A percentile compares a stretch with the other conserved stretches of the same genome.
These are phyloP conservation scores for Fusarium falciforme DNA, from an alignment of 2,329 filamentous ascomycete species.

Conservation along the genomic window DNA sequence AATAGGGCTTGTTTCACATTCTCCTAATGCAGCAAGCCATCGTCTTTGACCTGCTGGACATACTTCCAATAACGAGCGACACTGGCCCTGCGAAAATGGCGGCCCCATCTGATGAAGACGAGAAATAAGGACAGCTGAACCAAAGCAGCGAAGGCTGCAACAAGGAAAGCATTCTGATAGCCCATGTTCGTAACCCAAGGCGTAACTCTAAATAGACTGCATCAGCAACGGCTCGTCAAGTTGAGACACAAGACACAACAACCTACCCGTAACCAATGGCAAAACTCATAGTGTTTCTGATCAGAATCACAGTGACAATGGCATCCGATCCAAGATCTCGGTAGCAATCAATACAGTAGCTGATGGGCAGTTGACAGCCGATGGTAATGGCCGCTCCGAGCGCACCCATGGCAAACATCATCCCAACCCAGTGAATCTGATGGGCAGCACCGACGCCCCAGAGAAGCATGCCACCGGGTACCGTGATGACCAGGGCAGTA, in stretches of 20 bases:
- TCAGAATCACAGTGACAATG: constrained; percentile 52
- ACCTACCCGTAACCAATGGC: constrained; percentile 42
- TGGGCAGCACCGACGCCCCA: constrained; percentile 49
- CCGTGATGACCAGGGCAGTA: constrained; percentile 36
- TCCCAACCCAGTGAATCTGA: constrained; percentile 53
- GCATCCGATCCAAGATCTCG: constrained; percentile 51
- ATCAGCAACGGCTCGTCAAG: neutral
- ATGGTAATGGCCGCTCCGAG: constrained; percentile 47
- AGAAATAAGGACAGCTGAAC: neutral
- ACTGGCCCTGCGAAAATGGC: neutral
- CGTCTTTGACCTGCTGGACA: neutral
- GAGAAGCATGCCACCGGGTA: constrained; percentile 40
- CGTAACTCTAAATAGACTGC: neutral
- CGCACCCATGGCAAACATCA: constrained; percentile 52
- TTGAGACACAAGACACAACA: neutral
- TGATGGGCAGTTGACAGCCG: constrained; percentile 49
- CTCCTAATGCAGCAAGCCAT: neutral
- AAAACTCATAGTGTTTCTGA: constrained; percentile 50
- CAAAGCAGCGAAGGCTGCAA: constrained; percentile 5
- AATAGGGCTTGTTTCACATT: neutral
- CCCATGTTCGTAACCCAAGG: constrained; percentile 24
- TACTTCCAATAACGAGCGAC: neutral
- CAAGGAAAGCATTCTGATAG: constrained; percentile 19
- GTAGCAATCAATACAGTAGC: constrained; percentile 53
- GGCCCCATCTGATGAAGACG: neutral